Base-by-base conservation (phyloP, 805 yeast species). In the Cyberlindnera meyerae region DNA sequence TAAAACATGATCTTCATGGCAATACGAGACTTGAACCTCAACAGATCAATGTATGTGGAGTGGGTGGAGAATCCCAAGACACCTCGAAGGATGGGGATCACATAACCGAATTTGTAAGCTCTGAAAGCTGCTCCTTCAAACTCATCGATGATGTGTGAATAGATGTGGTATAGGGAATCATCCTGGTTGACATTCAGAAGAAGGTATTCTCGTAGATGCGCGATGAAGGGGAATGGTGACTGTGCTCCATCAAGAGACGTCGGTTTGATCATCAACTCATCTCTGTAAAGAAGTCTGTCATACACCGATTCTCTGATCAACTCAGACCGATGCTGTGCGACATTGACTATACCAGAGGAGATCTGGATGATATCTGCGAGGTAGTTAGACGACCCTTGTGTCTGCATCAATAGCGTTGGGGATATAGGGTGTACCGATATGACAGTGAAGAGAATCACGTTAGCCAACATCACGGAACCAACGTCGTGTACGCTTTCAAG, bases 1-100 rank as follows among this genome's bases (percentile, higher is more conserved):
- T 44, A 41, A 25, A 34, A 49, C 40, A 51, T 35, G 22, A 49
- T 41, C 37, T 52, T 52, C 45, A 48, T 24, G 3, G 52, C 48
- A 8, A 45, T 29, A 26, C 45, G 44, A 25, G 51, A 54, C 21
- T 27, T 37, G 1, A 14, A 7, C 13, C 48, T 38, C 11, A 52
- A 8, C 13, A 49, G 41, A 4, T 29, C 13, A 2, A 46, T 18
- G 27, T 46, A 46, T 1, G 33, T 33, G 4, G 26, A 11, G 18
- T 38, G 27, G 3, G 28, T 29, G 4, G 50, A 27, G 3, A 51
- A 5, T 3, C 37, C 33, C 17, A 48, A 17, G 2, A 48, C 27
- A 3, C 37, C 38, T 15, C 49, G 39, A 12, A 48, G 41, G 5
- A 45, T 36, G 1, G 55, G 55, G 5, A 49, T 21, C 13, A 47